Percentiles rank a stretch among this genome's conserved stretches.
Evolutionary conservation across 2,329 filamentous ascomycete genomes (phyloP).

Genomic region (Aureobasidium sp.): DNA sequence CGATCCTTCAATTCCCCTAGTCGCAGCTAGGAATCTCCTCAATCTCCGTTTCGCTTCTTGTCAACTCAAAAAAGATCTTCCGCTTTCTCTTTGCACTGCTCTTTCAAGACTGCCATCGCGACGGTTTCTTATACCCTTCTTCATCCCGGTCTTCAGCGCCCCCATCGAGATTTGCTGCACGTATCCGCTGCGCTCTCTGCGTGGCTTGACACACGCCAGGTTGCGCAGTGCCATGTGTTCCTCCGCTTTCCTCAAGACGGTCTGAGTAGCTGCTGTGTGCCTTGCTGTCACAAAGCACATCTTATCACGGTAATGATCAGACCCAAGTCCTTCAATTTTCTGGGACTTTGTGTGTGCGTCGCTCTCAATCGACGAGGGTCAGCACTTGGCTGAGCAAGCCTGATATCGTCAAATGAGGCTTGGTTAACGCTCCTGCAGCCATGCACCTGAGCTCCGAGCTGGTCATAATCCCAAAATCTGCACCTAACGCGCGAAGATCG

Average conservation of each 20-base stretch:
- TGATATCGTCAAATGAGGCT: neutral
- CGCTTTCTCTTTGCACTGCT: neutral
- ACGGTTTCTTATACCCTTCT: neutral
- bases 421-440: constrained; percentile 7
- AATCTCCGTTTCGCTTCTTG: neutral
- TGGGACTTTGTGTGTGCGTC: neutral
- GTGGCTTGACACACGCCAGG: constrained; percentile 2
- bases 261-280: neutral
- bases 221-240: constrained; percentile 9
- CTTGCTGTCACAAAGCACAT: neutral
- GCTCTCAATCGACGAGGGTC: neutral
- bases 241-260: neutral
- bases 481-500: constrained; percentile 7
- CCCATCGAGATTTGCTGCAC: constrained; percentile 1
- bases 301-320: neutral
- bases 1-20: constrained; percentile 1
- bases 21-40: neutral
- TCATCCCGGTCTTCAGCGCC: neutral
- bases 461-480: constrained; percentile 1
- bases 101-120: neutral
- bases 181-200: constrained; percentile 8
- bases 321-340: neutral
- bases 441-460: constrained; percentile 1
- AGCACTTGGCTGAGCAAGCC: neutral
- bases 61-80: neutral